These are phyloP conservation scores for Escovopsis sp. DNA, from an alignment of 2,329 filamentous ascomycete species.

Conservation along the genomic window DNA sequence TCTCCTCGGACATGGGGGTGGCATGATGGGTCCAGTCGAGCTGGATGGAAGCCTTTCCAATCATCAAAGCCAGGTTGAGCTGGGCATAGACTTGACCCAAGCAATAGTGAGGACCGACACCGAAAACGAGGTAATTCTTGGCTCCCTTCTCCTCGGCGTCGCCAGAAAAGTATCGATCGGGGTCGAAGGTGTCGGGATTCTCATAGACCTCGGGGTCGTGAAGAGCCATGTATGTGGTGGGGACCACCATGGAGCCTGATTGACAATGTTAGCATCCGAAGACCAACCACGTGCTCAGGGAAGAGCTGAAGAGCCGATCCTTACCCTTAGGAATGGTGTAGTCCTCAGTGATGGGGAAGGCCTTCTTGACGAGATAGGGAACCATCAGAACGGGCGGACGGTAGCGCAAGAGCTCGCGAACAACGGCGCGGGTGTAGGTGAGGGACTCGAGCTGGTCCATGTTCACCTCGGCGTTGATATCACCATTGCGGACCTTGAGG, in stretches of 20 bases:
- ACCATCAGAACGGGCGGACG: slow-evolving; percentile 95
- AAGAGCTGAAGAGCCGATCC: slow-evolving; percentile 7
- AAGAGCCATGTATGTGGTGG: slow-evolving; percentile 77
- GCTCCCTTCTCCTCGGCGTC: slow-evolving; percentile 71
- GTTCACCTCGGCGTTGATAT: slow-evolving; percentile 53
- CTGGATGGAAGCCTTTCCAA: slow-evolving; percentile 76
- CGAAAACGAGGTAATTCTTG: slow-evolving; percentile 97
- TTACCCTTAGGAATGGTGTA: slow-evolving; percentile 86
- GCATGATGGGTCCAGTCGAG: slow-evolving; percentile 84
- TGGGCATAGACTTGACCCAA: slow-evolving; percentile 86
- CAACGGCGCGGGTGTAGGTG: slow-evolving; percentile 80
- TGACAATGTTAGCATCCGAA: slow-evolving; percentile 8
- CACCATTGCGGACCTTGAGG: slow-evolving; percentile 57
- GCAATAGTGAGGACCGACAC: slow-evolving; percentile 92
- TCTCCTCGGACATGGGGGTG: slow-evolving; percentile 76
- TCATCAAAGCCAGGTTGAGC: slow-evolving; percentile 74
- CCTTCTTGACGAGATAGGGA: slow-evolving; percentile 86
- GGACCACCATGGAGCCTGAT: slow-evolving; percentile 77
- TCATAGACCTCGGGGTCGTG: slow-evolving; percentile 88
- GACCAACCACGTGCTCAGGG: no score
- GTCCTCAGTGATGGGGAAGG: slow-evolving; percentile 73
- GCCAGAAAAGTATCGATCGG: slow-evolving; percentile 81
- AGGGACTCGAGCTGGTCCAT: slow-evolving; percentile 83
- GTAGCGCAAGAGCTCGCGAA: slow-evolving; percentile 84
- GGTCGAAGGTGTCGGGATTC: slow-evolving; percentile 77